phyloP scores from a whole-genome alignment of 352 stramenopile genomes.

The Phytopythium aichiense region DNA sequence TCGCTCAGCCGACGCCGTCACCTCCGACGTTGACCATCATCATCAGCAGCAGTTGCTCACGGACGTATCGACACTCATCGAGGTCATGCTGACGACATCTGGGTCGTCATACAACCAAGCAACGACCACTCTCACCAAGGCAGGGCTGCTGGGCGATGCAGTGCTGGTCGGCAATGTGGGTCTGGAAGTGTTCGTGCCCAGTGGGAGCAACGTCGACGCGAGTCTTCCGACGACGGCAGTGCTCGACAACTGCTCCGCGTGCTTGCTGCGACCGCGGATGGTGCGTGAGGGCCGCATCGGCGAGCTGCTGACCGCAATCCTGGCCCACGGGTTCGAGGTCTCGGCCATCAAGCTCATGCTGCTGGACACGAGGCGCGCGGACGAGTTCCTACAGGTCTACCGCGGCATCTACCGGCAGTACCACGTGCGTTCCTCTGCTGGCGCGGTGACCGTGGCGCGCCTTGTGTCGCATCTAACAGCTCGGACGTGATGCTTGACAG shows the following conservation, averaged over 20 bases:
- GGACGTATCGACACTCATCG: constrained; percentile 50
- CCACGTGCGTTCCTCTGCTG: constrained; percentile 31
- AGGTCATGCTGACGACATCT: constrained; percentile 23
- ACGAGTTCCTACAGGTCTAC: constrained; percentile 92
- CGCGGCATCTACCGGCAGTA: constrained; percentile 71
- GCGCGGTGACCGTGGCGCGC: not conserved
- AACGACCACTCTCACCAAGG: constrained; percentile 5
- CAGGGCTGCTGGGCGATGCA: constrained; percentile 8
- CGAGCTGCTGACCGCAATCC: constrained; percentile 77
- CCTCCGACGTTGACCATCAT: constrained; percentile 10
- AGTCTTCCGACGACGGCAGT: constrained; percentile 43
- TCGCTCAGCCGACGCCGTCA: not conserved
- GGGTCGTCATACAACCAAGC: not conserved
- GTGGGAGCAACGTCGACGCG: constrained; percentile 12
- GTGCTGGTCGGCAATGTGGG: constrained; percentile 18
- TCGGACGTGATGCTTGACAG: constrained; percentile 11
- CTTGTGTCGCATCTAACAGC: not conserved
- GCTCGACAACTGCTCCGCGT: constrained; percentile 64
- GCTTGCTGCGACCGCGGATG: constrained; percentile 54
- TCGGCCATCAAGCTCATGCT: constrained; percentile 85
- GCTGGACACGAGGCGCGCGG: constrained; percentile 67
- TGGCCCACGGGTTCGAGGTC: constrained; percentile 82
- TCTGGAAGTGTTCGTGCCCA: constrained; percentile 24
- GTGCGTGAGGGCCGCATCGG: constrained; percentile 58
- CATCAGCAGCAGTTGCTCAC: constrained; percentile 19